Evolutionary conservation across 768 basidiomycete genomes (phyloP).

Genomic region (Agrocybe praecox): DNA sequence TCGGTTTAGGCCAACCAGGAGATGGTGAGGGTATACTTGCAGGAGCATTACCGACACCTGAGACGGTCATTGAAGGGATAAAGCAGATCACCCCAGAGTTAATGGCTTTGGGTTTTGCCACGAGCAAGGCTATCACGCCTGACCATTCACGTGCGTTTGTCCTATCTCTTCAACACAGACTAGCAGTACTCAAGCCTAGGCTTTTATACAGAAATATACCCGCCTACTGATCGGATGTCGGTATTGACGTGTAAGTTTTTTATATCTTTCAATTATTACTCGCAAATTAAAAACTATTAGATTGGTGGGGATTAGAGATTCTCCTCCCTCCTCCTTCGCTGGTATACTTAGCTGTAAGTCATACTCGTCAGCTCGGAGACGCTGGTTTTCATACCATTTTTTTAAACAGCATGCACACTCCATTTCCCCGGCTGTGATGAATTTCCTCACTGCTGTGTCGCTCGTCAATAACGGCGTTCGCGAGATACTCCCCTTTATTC

Average conservation of each 20-base stretch:
- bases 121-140: slow-evolving; percentile 62
- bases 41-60: slow-evolving; percentile 76
- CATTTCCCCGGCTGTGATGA: slow-evolving; percentile 63
- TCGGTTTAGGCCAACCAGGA: slow-evolving; percentile 79
- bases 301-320: slow-evolving; percentile 91
- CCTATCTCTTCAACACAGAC: no score
- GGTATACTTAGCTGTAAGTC: slow-evolving; percentile 56
- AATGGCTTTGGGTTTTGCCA: slow-evolving; percentile 78
- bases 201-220: slow-evolving; percentile 54
- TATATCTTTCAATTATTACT: neutral
- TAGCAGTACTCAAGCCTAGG: neutral
- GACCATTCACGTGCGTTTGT: slow-evolving; percentile 59
- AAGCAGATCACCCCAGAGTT: slow-evolving; percentile 75
- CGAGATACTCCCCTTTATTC: slow-evolving; percentile 83
- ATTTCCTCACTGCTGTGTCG: slow-evolving; percentile 74
- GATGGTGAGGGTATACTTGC: slow-evolving; percentile 66
- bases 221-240: slow-evolving; percentile 77
- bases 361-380: neutral
- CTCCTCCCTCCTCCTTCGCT: slow-evolving; percentile 75
- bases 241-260: slow-evolving; percentile 70
- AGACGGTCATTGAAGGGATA: slow-evolving; percentile 69
- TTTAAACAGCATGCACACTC: slow-evolving; percentile 54
- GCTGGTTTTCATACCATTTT: neutral
- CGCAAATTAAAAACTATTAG: slow-evolving; percentile 34
- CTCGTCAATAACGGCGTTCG: slow-evolving; percentile 73